phyloP scores from a whole-genome alignment of 768 basidiomycete species.

The Pulveroboletus sp. region DNA sequence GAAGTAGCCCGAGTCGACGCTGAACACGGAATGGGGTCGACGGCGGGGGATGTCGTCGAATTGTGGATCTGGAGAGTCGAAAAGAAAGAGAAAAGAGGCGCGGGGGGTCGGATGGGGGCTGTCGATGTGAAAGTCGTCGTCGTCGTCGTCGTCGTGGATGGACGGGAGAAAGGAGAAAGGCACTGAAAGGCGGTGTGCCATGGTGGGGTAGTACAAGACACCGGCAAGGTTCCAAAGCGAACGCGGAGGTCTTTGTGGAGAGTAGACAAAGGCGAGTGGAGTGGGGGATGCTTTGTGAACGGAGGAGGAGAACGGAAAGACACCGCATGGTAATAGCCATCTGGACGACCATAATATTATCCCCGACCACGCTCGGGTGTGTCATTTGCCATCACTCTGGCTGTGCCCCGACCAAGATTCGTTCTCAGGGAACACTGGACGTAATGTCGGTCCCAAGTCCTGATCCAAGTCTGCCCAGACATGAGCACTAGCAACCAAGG shows the following conservation, averaged over 20 bases:
- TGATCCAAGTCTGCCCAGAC: background rate
- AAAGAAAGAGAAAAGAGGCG: constrained; percentile 13
- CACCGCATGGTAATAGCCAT: constrained; percentile 19
- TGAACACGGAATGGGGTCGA: constrained; percentile 21
- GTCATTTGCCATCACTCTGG: constrained; percentile 9
- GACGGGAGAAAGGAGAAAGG: constrained; percentile 14
- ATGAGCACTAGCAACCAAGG: background rate
- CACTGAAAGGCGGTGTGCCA: constrained; percentile 13
- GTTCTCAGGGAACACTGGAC: background rate
- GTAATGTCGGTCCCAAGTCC: background rate
- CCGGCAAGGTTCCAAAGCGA: constrained; percentile 20
- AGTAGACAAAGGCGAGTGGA: constrained; percentile 19
- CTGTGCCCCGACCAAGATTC: constrained; percentile 10
- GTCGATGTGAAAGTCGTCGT: constrained; percentile 13
- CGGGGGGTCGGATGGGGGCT: constrained; percentile 19
- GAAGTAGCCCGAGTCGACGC: constrained; percentile 32
- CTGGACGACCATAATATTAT: constrained; percentile 16
- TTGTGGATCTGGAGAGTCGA: constrained; percentile 1
- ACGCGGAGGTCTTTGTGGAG: constrained; percentile 27
- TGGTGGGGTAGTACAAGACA: constrained; percentile 17
- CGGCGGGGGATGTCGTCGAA: background rate
- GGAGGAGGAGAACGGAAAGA: background rate
- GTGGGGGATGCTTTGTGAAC: constrained; percentile 5
- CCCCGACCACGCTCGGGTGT: constrained; percentile 6
- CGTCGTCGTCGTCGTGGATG: constrained; percentile 18